These are phyloP conservation scores for Diplocarpon mali DNA, from an alignment of 2,329 filamentous ascomycete species.

Conservation along the genomic window DNA sequence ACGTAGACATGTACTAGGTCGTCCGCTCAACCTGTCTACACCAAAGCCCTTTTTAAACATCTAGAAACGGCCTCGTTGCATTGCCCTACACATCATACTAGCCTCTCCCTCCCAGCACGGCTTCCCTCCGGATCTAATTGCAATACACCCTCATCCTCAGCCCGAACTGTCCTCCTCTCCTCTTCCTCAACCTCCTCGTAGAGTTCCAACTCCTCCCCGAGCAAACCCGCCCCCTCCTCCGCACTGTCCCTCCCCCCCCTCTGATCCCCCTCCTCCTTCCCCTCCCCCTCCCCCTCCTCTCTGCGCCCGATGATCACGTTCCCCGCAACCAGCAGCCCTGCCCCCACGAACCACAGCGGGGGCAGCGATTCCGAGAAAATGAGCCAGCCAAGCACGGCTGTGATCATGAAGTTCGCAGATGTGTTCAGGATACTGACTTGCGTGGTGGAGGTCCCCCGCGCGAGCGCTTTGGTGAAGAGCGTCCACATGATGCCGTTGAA, in stretches of 20 bases:
- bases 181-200: constrained; percentile 24
- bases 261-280: constrained; percentile 6
- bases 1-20: no score
- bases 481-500: constrained; percentile 56
- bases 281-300: constrained; percentile 36
- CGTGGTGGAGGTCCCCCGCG: constrained; percentile 61
- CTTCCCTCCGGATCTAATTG: neutral
- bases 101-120: neutral
- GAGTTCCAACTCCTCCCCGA: constrained; percentile 13
- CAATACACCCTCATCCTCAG: constrained; percentile 1
- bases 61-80: no score
- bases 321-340: constrained; percentile 58
- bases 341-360: constrained; percentile 67
- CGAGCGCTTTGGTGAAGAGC: constrained; percentile 69
- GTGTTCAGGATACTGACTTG: constrained; percentile 77
- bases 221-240: constrained; percentile 20
- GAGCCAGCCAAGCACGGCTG: constrained; percentile 56
- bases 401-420: constrained; percentile 70
- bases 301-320: constrained; percentile 69
- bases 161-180: constrained; percentile 20
- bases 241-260: constrained; percentile 8
- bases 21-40: no score
- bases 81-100: neutral
- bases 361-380: constrained; percentile 65
- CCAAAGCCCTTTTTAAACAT: no score